phyloP scores from a whole-genome alignment of 2,329 filamentous ascomycete species.

The Lasiodiplodia sp. region DNA sequence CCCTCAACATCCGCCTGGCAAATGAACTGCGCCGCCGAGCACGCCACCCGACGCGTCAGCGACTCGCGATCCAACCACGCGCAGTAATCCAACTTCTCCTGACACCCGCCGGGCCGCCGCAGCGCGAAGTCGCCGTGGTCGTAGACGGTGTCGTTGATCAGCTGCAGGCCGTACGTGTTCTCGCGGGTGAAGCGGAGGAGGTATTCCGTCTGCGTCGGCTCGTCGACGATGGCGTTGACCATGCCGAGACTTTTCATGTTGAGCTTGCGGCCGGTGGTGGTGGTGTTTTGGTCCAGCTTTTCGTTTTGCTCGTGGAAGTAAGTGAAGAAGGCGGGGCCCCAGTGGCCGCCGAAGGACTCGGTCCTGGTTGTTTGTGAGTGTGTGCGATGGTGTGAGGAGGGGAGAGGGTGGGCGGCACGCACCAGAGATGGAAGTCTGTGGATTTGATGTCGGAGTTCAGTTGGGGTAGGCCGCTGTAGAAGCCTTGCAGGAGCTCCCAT shows the following conservation, averaged over 20 bases:
- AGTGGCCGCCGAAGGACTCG: constrained; percentile 64
- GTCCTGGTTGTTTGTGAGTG: constrained; percentile 35
- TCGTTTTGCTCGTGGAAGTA: constrained; percentile 67
- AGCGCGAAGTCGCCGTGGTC: constrained; percentile 55
- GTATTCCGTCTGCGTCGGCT: constrained; percentile 49
- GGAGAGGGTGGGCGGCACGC: too few species aligned
- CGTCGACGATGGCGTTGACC: constrained; percentile 41
- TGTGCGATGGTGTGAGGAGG: too few species aligned
- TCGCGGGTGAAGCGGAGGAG: constrained; percentile 58
- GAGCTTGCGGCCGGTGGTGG: constrained; percentile 38
- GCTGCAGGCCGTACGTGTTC: constrained; percentile 65
- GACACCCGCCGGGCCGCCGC: constrained; percentile 58
- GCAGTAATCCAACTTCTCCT: constrained; percentile 60
- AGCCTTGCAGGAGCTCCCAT: constrained; percentile 47
- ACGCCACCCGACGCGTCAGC: constrained; percentile 51
- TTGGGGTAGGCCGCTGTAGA: constrained; percentile 44
- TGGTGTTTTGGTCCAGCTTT: constrained; percentile 46
- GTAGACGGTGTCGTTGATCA: constrained; percentile 58
- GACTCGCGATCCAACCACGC: neutral
- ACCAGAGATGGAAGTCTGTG: constrained; percentile 61
- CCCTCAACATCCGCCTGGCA: constrained; percentile 56
- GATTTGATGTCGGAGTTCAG: constrained; percentile 61
- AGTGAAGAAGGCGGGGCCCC: constrained; percentile 63
- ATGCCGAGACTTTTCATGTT: constrained; percentile 44
- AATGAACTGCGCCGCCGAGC: constrained; percentile 53